These are phyloP conservation scores for Mycena venus DNA, from an alignment of 768 basidiomycete genomes.

Conservation along the genomic window DNA sequence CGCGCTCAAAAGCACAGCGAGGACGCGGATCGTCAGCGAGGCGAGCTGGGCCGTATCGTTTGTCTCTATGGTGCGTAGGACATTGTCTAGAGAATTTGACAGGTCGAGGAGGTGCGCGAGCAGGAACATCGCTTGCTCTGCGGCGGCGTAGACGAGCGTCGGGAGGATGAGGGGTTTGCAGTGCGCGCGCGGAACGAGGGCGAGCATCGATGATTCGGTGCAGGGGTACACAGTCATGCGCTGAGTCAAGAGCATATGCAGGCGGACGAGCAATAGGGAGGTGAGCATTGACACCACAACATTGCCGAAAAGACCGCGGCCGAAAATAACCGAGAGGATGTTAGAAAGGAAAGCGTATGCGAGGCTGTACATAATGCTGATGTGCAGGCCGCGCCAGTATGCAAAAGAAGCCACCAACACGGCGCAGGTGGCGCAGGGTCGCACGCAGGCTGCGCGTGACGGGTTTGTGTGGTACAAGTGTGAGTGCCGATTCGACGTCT, in stretches of 20 bases:
- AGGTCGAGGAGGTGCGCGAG: too few species aligned
- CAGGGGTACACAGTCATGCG: neutral
- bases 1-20: neutral
- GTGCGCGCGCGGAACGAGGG: neutral
- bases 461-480: neutral
- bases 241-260: constrained; percentile 10
- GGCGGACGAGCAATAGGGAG: neutral
- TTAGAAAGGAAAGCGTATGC: neutral
- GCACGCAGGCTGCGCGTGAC: neutral
- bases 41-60: too few species aligned
- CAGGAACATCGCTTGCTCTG: too few species aligned
- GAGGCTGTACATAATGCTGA: neutral
- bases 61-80: too few species aligned
- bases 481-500: neutral
- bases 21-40: too few species aligned
- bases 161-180: neutral
- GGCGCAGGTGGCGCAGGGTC: constrained; percentile 11
- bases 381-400: constrained; percentile 5
- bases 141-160: too few species aligned
- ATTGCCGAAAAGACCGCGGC: too few species aligned
- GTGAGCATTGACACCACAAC: neutral
- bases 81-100: too few species aligned
- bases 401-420: constrained; percentile 13
- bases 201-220: neutral
- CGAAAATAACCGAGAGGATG: neutral